phyloP scores from a whole-genome alignment of 257 asterid species.

The Solanum rostratum region DNA sequence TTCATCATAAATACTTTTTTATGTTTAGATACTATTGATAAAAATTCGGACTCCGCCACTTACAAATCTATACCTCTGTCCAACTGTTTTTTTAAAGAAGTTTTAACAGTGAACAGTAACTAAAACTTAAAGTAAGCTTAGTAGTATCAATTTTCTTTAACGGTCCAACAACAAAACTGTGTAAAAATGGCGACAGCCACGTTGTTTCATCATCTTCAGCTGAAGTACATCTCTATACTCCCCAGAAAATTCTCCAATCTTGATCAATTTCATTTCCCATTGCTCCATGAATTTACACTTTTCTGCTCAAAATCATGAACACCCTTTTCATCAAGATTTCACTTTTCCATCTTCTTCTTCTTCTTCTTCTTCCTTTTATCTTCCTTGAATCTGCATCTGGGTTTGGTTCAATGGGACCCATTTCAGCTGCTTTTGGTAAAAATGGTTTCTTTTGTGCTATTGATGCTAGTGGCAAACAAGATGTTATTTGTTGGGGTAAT shows the following conservation, averaged over 20 bases:
- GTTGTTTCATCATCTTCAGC: conserved; percentile 19
- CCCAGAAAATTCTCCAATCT: background rate
- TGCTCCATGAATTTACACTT: conserved; percentile 11
- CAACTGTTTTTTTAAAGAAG: background rate
- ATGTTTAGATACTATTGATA: too few relatives aligned
- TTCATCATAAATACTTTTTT: too few relatives aligned
- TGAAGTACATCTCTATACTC: background rate
- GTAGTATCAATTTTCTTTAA: background rate
- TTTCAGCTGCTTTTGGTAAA: conserved; percentile 70
- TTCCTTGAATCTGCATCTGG: conserved; percentile 35
- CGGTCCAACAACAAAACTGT: conserved; percentile 3
- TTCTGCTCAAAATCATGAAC: conserved; percentile 1
- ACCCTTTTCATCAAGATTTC: background rate
- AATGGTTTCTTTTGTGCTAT: conserved; percentile 70
- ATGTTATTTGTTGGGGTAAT: conserved; percentile 81
- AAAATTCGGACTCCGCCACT: too few relatives aligned
- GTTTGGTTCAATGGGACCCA: conserved; percentile 81
- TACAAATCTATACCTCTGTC: background rate
- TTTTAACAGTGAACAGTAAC: background rate
- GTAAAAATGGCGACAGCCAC: conserved; percentile 34
- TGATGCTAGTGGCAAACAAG: conserved; percentile 90
- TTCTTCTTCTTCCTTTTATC: background rate
- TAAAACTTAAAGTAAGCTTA: background rate
- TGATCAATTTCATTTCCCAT: background rate
- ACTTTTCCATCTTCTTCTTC: background rate